Evolutionary conservation across 345 rosid species (phyloP).

Genomic region (Gossypium mustelinum): DNA sequence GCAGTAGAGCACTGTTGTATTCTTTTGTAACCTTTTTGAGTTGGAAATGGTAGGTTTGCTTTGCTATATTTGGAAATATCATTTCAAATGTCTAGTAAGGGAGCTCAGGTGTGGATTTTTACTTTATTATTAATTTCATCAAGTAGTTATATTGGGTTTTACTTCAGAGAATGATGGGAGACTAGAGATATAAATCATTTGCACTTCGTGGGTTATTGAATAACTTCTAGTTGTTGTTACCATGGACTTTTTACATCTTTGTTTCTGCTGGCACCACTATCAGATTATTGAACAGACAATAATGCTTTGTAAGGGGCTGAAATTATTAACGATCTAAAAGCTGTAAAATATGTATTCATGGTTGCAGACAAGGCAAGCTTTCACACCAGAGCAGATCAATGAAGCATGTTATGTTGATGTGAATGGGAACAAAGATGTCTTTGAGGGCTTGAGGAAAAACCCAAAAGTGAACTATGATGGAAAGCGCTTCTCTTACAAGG

Average conservation of each 20-base stretch:
- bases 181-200: neutral
- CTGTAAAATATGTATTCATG: neutral
- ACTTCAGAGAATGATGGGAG: neutral
- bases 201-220: neutral
- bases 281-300: neutral
- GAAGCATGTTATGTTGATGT: slow-evolving; percentile 63
- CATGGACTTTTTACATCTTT: neutral
- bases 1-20: neutral
- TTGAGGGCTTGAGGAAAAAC: slow-evolving; percentile 76
- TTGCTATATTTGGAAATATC: neutral
- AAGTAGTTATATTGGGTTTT: neutral
- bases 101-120: neutral
- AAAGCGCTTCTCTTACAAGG: slow-evolving; percentile 83
- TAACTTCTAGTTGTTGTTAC: neutral
- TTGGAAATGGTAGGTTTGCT: neutral
- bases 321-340: neutral
- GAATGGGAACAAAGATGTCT: slow-evolving; percentile 71
- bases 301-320: neutral
- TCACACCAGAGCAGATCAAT: slow-evolving; percentile 77
- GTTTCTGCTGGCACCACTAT: neutral
- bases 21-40: neutral
- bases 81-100: neutral
- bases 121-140: neutral
- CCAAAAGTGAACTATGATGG: slow-evolving; percentile 76
- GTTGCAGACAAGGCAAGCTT: slow-evolving; percentile 66